Base-by-base conservation (phyloP, 768 basidiomycete species). In the Agaricus bisporus region DNA sequence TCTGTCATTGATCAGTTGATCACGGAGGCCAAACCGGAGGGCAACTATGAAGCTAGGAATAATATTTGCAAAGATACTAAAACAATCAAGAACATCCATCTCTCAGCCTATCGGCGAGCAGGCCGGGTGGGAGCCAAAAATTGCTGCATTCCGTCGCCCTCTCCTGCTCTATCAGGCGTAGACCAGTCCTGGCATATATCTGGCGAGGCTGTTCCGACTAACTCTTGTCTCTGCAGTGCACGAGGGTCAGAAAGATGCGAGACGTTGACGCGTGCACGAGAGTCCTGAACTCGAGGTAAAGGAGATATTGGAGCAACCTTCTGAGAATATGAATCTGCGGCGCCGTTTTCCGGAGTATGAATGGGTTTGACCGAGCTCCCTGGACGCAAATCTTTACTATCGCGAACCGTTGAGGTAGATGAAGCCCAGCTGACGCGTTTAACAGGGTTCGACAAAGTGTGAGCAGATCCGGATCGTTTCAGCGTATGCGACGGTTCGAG, bases 381-480 rank as follows among this genome's bases (percentile, higher is more conserved):
- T 18, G 46, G 46, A 18, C 39, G 45, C 15, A 39, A 17, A 3
- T 41, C 29, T 22, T 38, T n/a, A 26, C 41, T 54, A 15, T 42
- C 20, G 22, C 64, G 60, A 18, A 63, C 56, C 10, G 64, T 66
- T 7, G 60, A 58, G 10, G 61, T 59, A 5, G 63, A 66, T 10
- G 65, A 63, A 1, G 68, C 66, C 65, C 66, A 66, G 41, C 65
- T 67, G 7, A 66, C 63, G n/a, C 64, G 61, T 44, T 65, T 64
- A 36, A 46, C 39, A 14, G 58, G 50, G 26, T 50, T 59, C 4
- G 57, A 48, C 17, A 58, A 51, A 10, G 58, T 49, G 25, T 54
- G 39, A 12, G 22, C 41, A 39, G 32, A 61, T 58, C 48, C 60
- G 53, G 22, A 60, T 35, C 39, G 51, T 45, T 47, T 57, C 47